Evolutionary conservation across 2,329 filamentous ascomycete genomes (phyloP).

Genomic region (Pseudonectria buxi): DNA sequence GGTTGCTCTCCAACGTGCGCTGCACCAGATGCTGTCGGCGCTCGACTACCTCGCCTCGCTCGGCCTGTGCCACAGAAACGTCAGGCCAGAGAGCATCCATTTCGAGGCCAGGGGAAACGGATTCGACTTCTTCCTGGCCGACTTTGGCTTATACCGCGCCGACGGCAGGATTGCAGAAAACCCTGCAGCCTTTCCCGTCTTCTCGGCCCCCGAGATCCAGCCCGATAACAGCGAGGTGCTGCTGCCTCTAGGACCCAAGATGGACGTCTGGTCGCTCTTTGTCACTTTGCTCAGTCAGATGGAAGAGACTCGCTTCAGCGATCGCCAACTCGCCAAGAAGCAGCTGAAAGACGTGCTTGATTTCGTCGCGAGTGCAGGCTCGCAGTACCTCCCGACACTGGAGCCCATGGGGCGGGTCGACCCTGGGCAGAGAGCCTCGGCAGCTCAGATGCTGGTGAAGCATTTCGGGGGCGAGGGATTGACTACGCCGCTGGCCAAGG

Average conservation of each 20-base stretch:
- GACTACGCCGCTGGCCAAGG: constrained; percentile 6
- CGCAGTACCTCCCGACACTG: background rate
- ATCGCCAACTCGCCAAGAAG: too few species aligned
- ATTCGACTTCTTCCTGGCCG: constrained; percentile 3
- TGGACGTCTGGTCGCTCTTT: constrained; percentile 22
- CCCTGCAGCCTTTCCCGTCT: too few species aligned
- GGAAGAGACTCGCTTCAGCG: too few species aligned
- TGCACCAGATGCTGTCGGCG: constrained; percentile 16
- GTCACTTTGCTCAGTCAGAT: constrained; percentile 16
- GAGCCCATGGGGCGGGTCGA: constrained; percentile 2
- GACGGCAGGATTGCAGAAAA: background rate
- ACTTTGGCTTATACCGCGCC: constrained; percentile 4
- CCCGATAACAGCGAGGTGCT: too few species aligned
- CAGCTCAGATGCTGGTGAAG: constrained; percentile 11
- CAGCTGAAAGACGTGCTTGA: constrained; percentile 1
- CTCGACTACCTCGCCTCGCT: constrained; percentile 11
- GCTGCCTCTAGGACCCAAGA: constrained; percentile 11
- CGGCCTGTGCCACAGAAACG: constrained; percentile 15
- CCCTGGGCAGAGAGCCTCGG: constrained; percentile 4
- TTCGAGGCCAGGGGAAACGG: constrained; percentile 1
- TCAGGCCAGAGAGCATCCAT: constrained; percentile 18
- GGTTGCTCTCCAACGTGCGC: too few species aligned
- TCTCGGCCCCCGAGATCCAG: too few species aligned
- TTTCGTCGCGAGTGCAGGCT: background rate
- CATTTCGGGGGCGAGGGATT: constrained; percentile 1